phyloP scores from a whole-genome alignment of 2,329 filamentous ascomycete genomes.

The Beauveria medogensis region DNA sequence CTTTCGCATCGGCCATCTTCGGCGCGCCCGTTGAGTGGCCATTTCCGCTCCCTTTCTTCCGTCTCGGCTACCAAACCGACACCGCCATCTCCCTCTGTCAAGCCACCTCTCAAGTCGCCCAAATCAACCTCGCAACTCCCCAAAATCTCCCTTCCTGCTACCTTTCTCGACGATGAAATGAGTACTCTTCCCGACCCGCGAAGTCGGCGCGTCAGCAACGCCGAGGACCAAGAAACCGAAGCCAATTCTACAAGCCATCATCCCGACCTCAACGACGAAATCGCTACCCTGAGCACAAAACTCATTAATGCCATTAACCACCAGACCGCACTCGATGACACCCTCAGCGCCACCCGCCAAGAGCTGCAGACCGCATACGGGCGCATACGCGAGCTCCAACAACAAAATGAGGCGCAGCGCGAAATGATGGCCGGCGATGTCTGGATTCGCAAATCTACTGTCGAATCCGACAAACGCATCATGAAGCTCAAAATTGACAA shows the following conservation, averaged over 20 bases:
- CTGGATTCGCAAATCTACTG: conserved; percentile 64
- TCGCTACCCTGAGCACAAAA: conserved; percentile 87
- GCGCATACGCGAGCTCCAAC: conserved; percentile 61
- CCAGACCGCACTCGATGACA: conserved; percentile 86
- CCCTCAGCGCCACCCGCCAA: conserved; percentile 69
- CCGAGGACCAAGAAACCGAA: conserved; percentile 22
- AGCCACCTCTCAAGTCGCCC: conserved; percentile 30
- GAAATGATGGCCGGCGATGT: conserved; percentile 66
- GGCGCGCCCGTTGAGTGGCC: conserved; percentile 32
- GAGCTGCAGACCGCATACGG: conserved; percentile 69
- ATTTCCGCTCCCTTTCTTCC: conserved; percentile 46
- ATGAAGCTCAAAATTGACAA: conserved; percentile 52
- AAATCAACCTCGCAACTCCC: conserved; percentile 27
- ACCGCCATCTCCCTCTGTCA: conserved; percentile 19
- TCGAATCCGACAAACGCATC: conserved; percentile 62
- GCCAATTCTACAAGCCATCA: conserved; percentile 27
- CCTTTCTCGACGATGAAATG: conserved; percentile 51
- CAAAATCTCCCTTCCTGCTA: conserved; percentile 29
- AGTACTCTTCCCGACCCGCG: conserved; percentile 62
- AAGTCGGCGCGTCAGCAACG: conserved; percentile 41
- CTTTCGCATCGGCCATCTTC: conserved; percentile 22
- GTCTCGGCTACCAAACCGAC: conserved; percentile 33
- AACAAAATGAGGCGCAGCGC: conserved; percentile 56
- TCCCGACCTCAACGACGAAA: conserved; percentile 59
- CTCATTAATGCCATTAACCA: conserved; percentile 96